Conservation (phyloP, 805 yeast genomes). For the Myxozyma mucilagina region DNA sequence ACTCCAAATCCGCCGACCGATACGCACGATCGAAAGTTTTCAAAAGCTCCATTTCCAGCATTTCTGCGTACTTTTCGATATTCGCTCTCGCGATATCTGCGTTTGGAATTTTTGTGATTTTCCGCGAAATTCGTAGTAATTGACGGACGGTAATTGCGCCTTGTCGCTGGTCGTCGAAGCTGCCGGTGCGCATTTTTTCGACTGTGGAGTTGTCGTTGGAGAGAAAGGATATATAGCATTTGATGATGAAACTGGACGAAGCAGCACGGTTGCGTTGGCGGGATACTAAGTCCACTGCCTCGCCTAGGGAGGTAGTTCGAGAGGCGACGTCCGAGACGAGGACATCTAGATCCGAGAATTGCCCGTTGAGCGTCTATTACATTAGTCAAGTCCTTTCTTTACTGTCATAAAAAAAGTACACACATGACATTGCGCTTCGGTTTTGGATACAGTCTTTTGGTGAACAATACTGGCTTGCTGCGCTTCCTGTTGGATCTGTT, state of each 20-base stretch:
- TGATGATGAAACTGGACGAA: constrained; percentile 69
- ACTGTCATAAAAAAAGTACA: neutral
- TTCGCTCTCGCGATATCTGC: constrained; percentile 41
- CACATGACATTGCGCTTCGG: constrained; percentile 22
- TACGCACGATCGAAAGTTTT: constrained; percentile 74
- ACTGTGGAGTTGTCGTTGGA: constrained; percentile 58
- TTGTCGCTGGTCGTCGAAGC: constrained; percentile 56
- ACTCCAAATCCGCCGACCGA: constrained; percentile 62
- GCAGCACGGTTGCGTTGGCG: constrained; percentile 71
- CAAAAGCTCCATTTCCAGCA: constrained; percentile 70
- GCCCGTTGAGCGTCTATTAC: constrained; percentile 42
- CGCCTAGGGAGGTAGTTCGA: constrained; percentile 69
- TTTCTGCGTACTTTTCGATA: constrained; percentile 72
- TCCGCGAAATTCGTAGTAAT: constrained; percentile 61
- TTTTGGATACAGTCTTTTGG: constrained; percentile 5
- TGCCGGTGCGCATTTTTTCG: constrained; percentile 55
- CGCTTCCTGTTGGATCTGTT: constrained; percentile 57
- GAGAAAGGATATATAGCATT: constrained; percentile 75
- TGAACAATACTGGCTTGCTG: constrained; percentile 44
- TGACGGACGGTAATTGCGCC: constrained; percentile 73
- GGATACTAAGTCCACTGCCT: constrained; percentile 63
- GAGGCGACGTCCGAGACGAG: constrained; percentile 58
- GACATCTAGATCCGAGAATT: constrained; percentile 53
- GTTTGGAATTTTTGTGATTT: constrained; percentile 44
- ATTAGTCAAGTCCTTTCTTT: neutral